Evolutionary conservation across 2,329 filamentous ascomycete genomes (phyloP).

Genomic region (Claviceps capensis): DNA sequence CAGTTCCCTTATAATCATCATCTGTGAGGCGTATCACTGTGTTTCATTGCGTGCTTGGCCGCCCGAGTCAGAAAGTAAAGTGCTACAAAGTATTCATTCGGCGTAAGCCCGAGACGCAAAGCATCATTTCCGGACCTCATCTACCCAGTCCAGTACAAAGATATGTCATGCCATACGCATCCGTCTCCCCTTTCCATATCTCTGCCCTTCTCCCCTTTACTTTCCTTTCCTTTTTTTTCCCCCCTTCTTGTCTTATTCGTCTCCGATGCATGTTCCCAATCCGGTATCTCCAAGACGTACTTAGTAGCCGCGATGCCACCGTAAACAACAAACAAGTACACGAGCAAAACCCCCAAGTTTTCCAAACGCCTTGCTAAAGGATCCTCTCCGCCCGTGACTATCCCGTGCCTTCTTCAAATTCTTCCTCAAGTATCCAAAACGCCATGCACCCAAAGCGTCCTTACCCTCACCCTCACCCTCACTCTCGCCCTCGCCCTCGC

Average conservation of each 20-base stretch:
- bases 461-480: too few relatives aligned
- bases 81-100: too few relatives aligned
- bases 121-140: not conserved
- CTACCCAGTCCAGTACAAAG: not conserved
- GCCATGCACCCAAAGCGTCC: not conserved
- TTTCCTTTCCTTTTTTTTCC: not conserved
- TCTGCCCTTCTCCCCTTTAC: not conserved
- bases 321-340: not conserved
- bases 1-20: too few relatives aligned
- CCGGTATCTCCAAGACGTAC: not conserved
- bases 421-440: not conserved
- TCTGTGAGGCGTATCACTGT: too few relatives aligned
- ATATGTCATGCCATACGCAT: not conserved
- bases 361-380: constrained; percentile 8
- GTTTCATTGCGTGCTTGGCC: too few relatives aligned
- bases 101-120: constrained; percentile 3
- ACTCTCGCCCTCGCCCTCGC: not conserved
- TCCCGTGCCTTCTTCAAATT: not conserved
- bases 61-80: too few relatives aligned
- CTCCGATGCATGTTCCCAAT: not conserved
- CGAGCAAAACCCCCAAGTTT: not conserved
- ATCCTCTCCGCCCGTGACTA: not conserved
- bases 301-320: not conserved
- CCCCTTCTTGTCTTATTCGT: not conserved
- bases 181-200: not conserved